Conservation (phyloP, 495 filamentous ascomycete genomes). For the Gamarada debralockiae region DNA sequence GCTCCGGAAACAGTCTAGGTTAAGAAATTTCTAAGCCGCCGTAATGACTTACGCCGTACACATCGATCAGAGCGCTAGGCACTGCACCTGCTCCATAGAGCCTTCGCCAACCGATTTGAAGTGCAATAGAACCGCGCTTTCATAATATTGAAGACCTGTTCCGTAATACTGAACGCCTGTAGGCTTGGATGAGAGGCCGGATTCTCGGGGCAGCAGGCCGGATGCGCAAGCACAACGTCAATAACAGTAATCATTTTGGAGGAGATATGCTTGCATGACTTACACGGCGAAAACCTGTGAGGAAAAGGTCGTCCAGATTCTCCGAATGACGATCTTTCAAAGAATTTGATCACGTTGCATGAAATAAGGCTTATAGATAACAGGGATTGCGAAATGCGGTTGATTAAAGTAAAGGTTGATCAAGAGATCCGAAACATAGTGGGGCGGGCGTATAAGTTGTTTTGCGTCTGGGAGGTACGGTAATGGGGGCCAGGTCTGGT, state of each 20-base stretch:
- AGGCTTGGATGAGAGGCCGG: not conserved
- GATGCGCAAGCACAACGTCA: conserved; percentile 1
- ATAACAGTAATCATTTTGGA: no score
- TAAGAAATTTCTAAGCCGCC: no score
- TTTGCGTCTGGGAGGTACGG: not conserved
- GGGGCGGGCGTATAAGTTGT: not conserved
- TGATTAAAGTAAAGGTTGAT: conserved; percentile 1
- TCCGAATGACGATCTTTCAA: no score
- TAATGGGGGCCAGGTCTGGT: not conserved
- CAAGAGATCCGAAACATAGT: not conserved
- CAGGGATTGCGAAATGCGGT: not conserved
- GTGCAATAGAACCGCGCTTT: not conserved
- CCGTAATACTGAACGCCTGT: no score
- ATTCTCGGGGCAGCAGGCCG: not conserved
- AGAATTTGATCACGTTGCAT: not conserved
- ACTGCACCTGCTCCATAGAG: not conserved
- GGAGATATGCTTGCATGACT: no score
- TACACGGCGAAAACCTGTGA: no score
- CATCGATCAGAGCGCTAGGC: not conserved
- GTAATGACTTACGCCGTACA: no score
- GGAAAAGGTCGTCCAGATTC: no score
- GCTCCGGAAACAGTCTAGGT: no score
- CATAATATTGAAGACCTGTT: not conserved
- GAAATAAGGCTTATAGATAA: not conserved
- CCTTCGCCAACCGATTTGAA: not conserved